Evolutionary conservation across 176 grass and related monocot species (phyloP).

Genomic region (Cenchrus americanus): DNA sequence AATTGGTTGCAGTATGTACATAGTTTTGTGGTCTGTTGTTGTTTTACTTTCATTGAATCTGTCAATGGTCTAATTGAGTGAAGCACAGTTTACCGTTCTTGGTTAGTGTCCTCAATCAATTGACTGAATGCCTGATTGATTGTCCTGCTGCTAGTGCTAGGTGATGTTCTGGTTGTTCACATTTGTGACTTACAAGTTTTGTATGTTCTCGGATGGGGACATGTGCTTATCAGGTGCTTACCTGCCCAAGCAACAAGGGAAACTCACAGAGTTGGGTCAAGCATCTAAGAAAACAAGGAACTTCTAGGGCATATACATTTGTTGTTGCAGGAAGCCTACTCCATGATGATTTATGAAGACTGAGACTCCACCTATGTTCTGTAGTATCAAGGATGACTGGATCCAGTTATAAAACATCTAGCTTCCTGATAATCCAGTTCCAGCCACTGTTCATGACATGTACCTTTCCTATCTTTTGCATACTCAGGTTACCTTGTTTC

Average conservation of each 20-base stretch:
- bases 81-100: neutral
- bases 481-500: neutral
- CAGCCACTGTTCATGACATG: conserved; percentile 13
- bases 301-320: conserved; percentile 42
- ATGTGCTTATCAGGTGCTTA: conserved; percentile 60
- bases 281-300: conserved; percentile 63
- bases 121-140: neutral
- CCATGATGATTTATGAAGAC: neutral
- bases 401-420: neutral
- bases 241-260: conserved; percentile 52
- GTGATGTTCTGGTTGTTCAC: neutral
- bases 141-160: neutral
- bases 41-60: neutral
- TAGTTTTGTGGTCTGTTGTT: neutral
- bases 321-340: conserved; percentile 12
- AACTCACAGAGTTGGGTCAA: conserved; percentile 34
- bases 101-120: neutral
- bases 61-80: neutral
- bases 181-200: neutral
- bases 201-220: neutral
- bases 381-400: neutral
- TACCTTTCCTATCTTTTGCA: conserved; percentile 7
- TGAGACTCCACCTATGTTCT: conserved; percentile 9
- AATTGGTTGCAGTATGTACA: neutral
- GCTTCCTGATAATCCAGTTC: conserved; percentile 15